phyloP scores from a whole-genome alignment of 768 basidiomycete species.

The Rhodotorula toruloides region DNA sequence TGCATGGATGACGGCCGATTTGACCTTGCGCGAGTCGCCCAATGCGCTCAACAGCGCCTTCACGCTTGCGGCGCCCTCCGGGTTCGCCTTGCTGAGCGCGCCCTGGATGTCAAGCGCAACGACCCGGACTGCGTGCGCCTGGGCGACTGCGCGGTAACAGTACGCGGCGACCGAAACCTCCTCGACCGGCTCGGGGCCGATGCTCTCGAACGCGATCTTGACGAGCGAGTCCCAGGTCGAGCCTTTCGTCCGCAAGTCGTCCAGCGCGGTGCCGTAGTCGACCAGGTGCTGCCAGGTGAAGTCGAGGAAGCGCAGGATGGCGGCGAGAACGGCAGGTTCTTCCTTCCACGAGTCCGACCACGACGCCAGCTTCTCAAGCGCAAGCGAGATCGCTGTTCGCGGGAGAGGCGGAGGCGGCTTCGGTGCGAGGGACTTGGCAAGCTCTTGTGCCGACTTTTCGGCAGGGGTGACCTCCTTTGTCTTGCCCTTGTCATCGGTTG shows the following conservation, averaged over 20 bases:
- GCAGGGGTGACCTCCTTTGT: slow-evolving; percentile 42
- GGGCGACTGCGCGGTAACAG: slow-evolving; percentile 64
- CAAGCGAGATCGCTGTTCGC: slow-evolving; percentile 62
- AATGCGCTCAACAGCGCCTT: slow-evolving; percentile 23
- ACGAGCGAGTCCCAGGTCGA: slow-evolving; percentile 58
- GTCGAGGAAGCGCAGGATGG: slow-evolving; percentile 68
- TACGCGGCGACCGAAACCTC: slow-evolving; percentile 59
- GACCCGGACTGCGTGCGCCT: slow-evolving; percentile 69
- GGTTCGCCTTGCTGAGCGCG: background rate
- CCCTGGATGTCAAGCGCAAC: slow-evolving; percentile 65
- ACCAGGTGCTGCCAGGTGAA: slow-evolving; percentile 73
- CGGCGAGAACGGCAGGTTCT: slow-evolving; percentile 69
- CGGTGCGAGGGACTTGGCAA: slow-evolving; percentile 42
- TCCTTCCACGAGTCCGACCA: slow-evolving; percentile 74
- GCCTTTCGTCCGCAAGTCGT: slow-evolving; percentile 54
- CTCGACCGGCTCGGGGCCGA: slow-evolving; percentile 42
- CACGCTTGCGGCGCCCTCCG: slow-evolving; percentile 19
- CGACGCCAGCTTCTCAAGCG: slow-evolving; percentile 59
- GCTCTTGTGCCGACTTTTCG: slow-evolving; percentile 40
- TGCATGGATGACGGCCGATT: slow-evolving; percentile 40
- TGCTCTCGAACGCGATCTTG: slow-evolving; percentile 53
- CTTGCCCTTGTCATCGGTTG: slow-evolving; percentile 47
- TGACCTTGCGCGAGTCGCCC: slow-evolving; percentile 14
- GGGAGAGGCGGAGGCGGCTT: slow-evolving; percentile 7
- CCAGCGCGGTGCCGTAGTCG: slow-evolving; percentile 63